Evolutionary conservation across 2,329 filamentous ascomycete species (phyloP).

Genomic region (Aspergillus sp.): DNA sequence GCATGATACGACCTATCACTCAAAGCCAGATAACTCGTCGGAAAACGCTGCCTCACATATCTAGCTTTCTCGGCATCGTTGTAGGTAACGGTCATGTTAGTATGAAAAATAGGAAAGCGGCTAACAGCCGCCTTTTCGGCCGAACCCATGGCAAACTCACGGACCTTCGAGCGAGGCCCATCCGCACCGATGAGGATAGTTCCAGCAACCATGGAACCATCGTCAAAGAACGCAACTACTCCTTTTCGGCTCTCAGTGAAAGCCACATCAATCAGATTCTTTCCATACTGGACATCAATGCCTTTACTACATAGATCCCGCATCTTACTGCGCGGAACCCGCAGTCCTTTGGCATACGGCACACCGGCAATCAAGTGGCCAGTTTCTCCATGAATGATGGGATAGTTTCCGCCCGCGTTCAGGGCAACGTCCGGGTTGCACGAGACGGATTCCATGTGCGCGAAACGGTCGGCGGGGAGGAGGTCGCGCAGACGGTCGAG

Average conservation of each 20-base stretch:
- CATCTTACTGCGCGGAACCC: constrained; percentile 11
- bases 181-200: constrained; percentile 5
- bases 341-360: constrained; percentile 8
- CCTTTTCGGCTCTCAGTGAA: constrained; percentile 5
- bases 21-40: constrained; percentile 13
- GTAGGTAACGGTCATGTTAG: constrained; percentile 12
- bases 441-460: neutral
- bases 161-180: constrained; percentile 1
- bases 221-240: constrained; percentile 1
- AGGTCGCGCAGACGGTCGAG: constrained; percentile 5
- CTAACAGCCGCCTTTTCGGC: constrained; percentile 4
- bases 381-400: constrained; percentile 12
- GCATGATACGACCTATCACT: constrained; percentile 14
- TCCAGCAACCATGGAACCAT: constrained; percentile 1
- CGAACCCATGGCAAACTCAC: constrained; percentile 3
- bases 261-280: constrained; percentile 4
- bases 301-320: constrained; percentile 6
- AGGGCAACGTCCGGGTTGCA: constrained; percentile 8
- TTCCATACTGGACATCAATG: constrained; percentile 12
- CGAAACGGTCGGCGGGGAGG: neutral
- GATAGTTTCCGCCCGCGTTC: constrained; percentile 4
- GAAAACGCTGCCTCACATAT: constrained; percentile 6
- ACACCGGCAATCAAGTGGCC: constrained; percentile 6
- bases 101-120: constrained; percentile 15
- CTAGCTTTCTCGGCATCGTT: constrained; percentile 8